phyloP scores from a whole-genome alignment of 1,139 yeast species.

The Saccharomyces hybrid region DNA sequence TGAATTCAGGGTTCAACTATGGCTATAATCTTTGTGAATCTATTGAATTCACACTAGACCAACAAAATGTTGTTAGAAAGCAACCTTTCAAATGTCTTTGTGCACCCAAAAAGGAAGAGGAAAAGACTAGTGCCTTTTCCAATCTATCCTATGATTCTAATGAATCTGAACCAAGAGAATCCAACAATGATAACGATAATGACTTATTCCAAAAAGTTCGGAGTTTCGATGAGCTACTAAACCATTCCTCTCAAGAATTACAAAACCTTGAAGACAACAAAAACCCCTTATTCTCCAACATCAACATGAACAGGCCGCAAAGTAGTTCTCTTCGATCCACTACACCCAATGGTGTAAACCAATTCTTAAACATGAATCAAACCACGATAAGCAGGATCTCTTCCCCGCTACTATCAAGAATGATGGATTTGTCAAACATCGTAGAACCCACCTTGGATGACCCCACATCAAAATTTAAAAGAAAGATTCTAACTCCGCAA shows the following conservation, averaged over 20 bases:
- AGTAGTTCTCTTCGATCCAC: not conserved
- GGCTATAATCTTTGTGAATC: conserved; percentile 80
- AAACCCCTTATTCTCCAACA: not conserved
- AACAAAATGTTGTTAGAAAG: conserved; percentile 65
- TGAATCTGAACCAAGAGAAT: not conserved
- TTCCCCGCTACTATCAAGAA: conserved; percentile 21
- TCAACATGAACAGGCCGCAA: not conserved
- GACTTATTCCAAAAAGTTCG: conserved; percentile 11
- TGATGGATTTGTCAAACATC: conserved; percentile 23
- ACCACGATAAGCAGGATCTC: conserved; percentile 20
- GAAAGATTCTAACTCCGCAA: conserved; percentile 11
- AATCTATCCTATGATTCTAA: not conserved
- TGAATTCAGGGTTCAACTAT: conserved; percentile 77
- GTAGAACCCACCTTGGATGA: conserved; percentile 25
- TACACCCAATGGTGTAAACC: conserved; percentile 6
- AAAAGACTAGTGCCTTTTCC: conserved; percentile 40
- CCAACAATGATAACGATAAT: not conserved
- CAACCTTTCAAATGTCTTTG: conserved; percentile 61
- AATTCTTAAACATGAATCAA: conserved; percentile 18
- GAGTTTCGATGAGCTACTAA: conserved; percentile 17
- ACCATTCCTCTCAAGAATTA: conserved; percentile 14
- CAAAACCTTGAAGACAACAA: not conserved
- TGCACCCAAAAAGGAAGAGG: conserved; percentile 65
- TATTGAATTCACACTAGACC: conserved; percentile 73
- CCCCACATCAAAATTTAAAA: conserved; percentile 19